A percentile compares a stretch with the other conserved stretches of the same genome.
These are phyloP conservation scores for Erigeron canadensis DNA, from an alignment of 129 eudicot genomes.

Conservation along the genomic window DNA sequence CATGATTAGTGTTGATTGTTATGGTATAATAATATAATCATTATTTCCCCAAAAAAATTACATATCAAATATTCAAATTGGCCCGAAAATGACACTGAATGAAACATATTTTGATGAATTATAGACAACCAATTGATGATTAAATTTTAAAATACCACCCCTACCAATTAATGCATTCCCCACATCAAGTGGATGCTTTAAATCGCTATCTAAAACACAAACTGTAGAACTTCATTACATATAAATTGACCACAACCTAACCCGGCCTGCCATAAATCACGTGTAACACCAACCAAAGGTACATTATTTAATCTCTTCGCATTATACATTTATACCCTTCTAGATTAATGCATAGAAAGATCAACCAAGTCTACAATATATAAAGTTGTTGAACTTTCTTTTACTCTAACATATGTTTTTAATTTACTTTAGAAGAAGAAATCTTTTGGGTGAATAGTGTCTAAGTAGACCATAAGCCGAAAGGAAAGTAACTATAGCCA, in stretches of 20 bases:
- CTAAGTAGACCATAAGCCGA: slow-evolving; percentile 62
- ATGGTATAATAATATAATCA: too few relatives aligned
- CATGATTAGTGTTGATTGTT: too few relatives aligned
- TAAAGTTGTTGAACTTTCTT: neutral
- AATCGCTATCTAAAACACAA: slow-evolving; percentile 18
- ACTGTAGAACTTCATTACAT: slow-evolving; percentile 17
- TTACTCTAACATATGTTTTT: neutral
- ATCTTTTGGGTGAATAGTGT: slow-evolving; percentile 60
- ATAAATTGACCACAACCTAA: slow-evolving; percentile 31
- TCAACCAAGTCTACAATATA: neutral
- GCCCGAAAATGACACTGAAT: neutral
- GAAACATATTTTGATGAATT: neutral
- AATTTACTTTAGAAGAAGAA: slow-evolving; percentile 41
- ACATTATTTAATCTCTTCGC: slow-evolving; percentile 8
- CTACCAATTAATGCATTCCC: slow-evolving; percentile 19
- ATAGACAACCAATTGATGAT: slow-evolving; percentile 19
- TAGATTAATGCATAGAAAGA: neutral
- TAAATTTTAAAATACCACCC: slow-evolving; percentile 7
- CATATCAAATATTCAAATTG: neutral
- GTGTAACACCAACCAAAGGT: slow-evolving; percentile 31
- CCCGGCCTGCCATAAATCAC: slow-evolving; percentile 22
- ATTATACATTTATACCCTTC: slow-evolving; percentile 3
- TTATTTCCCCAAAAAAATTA: too few relatives aligned
- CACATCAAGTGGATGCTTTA: slow-evolving; percentile 25
- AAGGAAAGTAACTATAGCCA: slow-evolving; percentile 43